A percentile compares a stretch with the other conserved stretches of the same genome.
Conservation (phyloP, 306 rosid species). For the Prunus davidiana region DNA sequence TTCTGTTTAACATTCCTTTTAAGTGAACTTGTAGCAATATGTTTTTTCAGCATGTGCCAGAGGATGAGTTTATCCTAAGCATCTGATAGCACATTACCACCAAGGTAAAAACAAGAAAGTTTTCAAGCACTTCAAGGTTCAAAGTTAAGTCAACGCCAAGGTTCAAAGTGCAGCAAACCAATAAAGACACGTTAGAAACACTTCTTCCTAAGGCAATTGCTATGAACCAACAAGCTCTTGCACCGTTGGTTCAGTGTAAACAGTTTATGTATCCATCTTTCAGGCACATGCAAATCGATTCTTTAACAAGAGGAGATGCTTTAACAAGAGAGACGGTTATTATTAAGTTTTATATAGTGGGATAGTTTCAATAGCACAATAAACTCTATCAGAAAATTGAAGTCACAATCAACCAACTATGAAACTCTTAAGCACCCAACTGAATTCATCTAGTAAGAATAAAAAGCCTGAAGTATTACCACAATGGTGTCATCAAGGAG, state of each 20-base stretch:
- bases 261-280: neutral
- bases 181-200: neutral
- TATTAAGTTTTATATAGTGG: neutral
- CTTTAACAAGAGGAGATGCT: neutral
- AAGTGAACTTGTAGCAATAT: neutral
- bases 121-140: neutral
- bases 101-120: neutral
- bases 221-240: neutral
- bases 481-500: conserved; percentile 88
- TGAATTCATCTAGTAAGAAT: neutral
- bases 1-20: neutral
- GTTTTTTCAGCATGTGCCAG: neutral
- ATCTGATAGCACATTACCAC: neutral
- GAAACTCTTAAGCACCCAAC: neutral
- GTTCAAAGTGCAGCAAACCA: neutral
- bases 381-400: neutral
- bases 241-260: neutral
- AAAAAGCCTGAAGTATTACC: conserved; percentile 38
- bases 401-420: neutral
- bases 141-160: neutral
- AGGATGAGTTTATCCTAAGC: no score
- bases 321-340: neutral
- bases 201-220: no score
- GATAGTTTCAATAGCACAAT: neutral
- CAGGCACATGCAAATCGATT: neutral